Evolutionary conservation across 2,329 filamentous ascomycete species (phyloP).

Genomic region (Aspergillus neotritici): DNA sequence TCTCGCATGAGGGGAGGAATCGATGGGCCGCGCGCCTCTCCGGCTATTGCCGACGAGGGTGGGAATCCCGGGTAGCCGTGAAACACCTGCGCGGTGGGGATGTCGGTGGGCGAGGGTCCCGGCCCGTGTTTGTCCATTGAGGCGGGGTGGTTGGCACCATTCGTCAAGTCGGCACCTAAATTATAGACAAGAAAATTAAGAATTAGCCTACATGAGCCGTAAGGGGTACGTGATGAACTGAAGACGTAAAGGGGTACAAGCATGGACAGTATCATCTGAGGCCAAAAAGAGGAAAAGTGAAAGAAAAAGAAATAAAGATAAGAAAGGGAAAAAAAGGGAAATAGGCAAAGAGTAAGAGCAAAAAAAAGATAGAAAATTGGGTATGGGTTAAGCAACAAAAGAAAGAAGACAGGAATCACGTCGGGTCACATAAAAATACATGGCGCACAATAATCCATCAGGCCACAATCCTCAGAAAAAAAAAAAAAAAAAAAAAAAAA

Average conservation of each 20-base stretch:
- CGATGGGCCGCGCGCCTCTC: constrained; percentile 50
- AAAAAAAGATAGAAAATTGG: constrained; percentile 4
- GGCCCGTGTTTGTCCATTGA: constrained; percentile 50
- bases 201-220: constrained; percentile 41
- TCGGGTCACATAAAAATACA: constrained; percentile 3
- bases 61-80: constrained; percentile 64
- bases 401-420: constrained; percentile 7
- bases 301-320: not conserved
- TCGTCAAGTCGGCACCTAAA: constrained; percentile 37
- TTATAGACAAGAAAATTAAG: constrained; percentile 17
- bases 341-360: constrained; percentile 4
- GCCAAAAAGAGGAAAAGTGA: constrained; percentile 13
- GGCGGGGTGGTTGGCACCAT: constrained; percentile 56
- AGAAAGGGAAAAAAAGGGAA: not conserved
- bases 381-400: constrained; percentile 9
- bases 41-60: constrained; percentile 45
- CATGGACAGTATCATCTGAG: constrained; percentile 14
- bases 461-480: no score
- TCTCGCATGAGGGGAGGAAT: constrained; percentile 63
- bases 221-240: constrained; percentile 12
- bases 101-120: constrained; percentile 55
- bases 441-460: no score
- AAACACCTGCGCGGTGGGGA: constrained; percentile 71
- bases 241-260: constrained; percentile 11
- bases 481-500: no score